Conservation (phyloP, 1,139 yeast species). For the Nematodospora anomalae region DNA sequence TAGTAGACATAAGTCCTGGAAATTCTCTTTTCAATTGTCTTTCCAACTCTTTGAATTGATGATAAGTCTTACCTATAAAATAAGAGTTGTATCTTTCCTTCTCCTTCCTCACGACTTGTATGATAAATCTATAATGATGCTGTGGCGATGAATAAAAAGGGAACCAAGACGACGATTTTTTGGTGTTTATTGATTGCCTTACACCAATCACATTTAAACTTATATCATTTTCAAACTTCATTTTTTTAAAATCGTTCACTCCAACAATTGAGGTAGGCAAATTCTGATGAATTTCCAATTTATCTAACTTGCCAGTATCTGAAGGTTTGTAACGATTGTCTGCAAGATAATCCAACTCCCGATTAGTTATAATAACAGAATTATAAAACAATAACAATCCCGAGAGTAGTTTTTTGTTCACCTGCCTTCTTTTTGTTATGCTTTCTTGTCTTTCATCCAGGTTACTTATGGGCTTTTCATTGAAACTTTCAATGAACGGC, state of each 20-base stretch:
- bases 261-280: slow-evolving; percentile 16
- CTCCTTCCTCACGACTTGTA: slow-evolving; percentile 17
- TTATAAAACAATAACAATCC: slow-evolving; percentile 68
- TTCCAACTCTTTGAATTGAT: slow-evolving; percentile 63
- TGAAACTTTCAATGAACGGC: slow-evolving; percentile 75
- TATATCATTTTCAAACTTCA: slow-evolving; percentile 56
- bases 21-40: slow-evolving; percentile 49
- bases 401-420: slow-evolving; percentile 59
- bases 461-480: slow-evolving; percentile 63
- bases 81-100: slow-evolving; percentile 25
- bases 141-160: slow-evolving; percentile 20
- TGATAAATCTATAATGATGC: slow-evolving; percentile 34
- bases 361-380: slow-evolving; percentile 67
- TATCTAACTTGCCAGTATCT: slow-evolving; percentile 53
- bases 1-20: slow-evolving; percentile 73
- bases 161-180: slow-evolving; percentile 24
- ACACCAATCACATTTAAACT: slow-evolving; percentile 70
- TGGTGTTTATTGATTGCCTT: slow-evolving; percentile 23
- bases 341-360: slow-evolving; percentile 54
- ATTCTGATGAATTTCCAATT: slow-evolving; percentile 23
- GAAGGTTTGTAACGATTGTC: slow-evolving; percentile 49
- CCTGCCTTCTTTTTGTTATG: slow-evolving; percentile 65
- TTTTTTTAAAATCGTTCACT: slow-evolving; percentile 34
- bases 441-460: slow-evolving; percentile 72
- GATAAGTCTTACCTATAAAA: slow-evolving; percentile 61